Evolutionary conservation across 2,329 filamentous ascomycete genomes (phyloP), one percentile per base, ranked within the genome.

Genomic region (Fusarium odoratissimum): DNA sequence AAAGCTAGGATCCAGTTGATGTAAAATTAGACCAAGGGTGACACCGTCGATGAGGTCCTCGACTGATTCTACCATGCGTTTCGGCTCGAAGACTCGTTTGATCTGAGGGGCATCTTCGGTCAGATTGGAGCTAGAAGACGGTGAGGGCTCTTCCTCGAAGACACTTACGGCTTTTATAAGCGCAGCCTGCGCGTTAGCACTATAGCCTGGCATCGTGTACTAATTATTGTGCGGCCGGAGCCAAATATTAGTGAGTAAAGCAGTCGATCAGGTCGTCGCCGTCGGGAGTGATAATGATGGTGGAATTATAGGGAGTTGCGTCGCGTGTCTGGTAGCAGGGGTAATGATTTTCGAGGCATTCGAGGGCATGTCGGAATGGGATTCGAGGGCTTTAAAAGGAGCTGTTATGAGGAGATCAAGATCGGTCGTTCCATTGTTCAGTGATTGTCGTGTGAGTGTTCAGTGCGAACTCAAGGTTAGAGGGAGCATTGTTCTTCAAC

Each of bases 1-100:
- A 76, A 90, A 92, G 67, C 86, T 82, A 38, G 85, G 78, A 74
- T 91, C 88, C 52, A 92, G 81, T 75, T 90, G 86, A 78, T 88
- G 84, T 66, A 91, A 85, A 51, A 90, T 84, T 71, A 88, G 81
- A 44, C 86, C 88, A 72, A 90, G 86, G 37, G 87, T 79, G 64
- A 86, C 80, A 60, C 88, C 88, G 72, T 90, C 89, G 77, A 83
- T 81, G 49, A 89, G 83, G 59, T 88, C 84, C 57, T 86, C 83
- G 56, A 88, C 81, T n/a, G 84, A 86, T 71, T 84, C 84, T 77
- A 85, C 84, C 68, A 83, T 81, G 41, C 82, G 78, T 42, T 85
- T 82, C 56, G 87, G 79, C 35, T 84, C 77, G 69, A 87, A 88
- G 12, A 86, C 77, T 69, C 79, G 75, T 57, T 82, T 81, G 64